These are phyloP conservation scores for Aspergillus nomiae DNA, from an alignment of 2,329 filamentous ascomycete genomes.

Conservation along the genomic window DNA sequence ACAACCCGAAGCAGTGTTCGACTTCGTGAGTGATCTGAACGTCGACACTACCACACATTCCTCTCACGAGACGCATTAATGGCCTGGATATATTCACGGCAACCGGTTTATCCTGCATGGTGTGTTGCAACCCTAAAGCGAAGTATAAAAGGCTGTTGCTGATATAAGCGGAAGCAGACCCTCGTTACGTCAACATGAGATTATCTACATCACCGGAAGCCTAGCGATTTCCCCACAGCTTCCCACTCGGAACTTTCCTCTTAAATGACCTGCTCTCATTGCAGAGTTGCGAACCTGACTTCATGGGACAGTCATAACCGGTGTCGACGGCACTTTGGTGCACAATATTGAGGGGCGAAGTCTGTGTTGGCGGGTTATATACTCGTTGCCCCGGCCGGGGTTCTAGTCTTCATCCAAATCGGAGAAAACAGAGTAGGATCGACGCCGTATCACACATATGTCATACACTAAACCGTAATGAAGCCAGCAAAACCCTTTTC, in stretches of 20 bases:
- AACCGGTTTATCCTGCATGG: background rate
- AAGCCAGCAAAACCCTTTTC: conserved; percentile 26
- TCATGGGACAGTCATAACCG: background rate
- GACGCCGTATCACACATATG: background rate
- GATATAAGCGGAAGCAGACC: background rate
- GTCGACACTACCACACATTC: background rate
- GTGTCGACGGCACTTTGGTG: background rate
- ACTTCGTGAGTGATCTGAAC: conserved; percentile 32
- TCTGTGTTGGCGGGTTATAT: background rate
- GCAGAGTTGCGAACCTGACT: background rate
- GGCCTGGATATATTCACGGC: background rate
- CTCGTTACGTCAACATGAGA: conserved; percentile 22
- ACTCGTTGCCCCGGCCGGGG: background rate
- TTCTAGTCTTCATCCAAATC: background rate
- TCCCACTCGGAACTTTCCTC: background rate
- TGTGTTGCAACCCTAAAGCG: background rate
- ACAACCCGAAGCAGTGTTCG: conserved; percentile 65
- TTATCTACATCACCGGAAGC: background rate
- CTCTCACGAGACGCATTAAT: background rate
- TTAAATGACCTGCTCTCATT: background rate
- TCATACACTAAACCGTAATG: conserved; percentile 5
- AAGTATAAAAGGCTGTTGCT: background rate
- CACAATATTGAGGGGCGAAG: background rate
- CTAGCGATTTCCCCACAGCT: background rate
- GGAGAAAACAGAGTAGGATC: background rate